Percentiles rank a stretch among this genome's conserved stretches.
These are phyloP conservation scores for Lachancea thermotolerans DNA, from an alignment of 805 yeast species.

Conservation along the genomic window DNA sequence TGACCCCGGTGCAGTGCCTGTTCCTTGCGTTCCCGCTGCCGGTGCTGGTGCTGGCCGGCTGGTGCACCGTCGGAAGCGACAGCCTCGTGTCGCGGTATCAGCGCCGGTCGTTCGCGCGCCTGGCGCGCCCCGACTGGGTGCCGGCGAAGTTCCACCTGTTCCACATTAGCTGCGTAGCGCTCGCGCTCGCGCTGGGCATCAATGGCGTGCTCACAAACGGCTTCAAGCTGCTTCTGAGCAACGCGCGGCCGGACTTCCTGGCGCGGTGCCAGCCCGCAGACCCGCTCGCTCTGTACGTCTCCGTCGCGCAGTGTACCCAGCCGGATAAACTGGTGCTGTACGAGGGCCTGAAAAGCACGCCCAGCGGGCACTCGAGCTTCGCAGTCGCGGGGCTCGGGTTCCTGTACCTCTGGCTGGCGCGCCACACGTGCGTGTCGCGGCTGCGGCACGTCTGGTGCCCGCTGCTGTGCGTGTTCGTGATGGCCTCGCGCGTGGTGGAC, in stretches of 20 bases:
- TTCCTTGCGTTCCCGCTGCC: slow-evolving; percentile 14
- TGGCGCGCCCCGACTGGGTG: slow-evolving; percentile 15
- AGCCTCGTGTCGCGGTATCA: neutral
- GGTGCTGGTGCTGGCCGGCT: slow-evolving; percentile 6
- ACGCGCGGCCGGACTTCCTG: slow-evolving; percentile 28
- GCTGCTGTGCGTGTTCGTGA: slow-evolving; percentile 18
- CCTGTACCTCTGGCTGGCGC: slow-evolving; percentile 21
- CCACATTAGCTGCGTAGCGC: slow-evolving; percentile 18
- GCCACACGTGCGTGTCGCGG: slow-evolving; percentile 13
- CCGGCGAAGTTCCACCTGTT: slow-evolving; percentile 19
- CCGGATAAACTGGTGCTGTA: slow-evolving; percentile 14
- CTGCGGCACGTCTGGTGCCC: slow-evolving; percentile 25
- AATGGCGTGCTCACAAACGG: slow-evolving; percentile 24
- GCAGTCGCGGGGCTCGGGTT: slow-evolving; percentile 17
- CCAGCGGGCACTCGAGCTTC: slow-evolving; percentile 30
- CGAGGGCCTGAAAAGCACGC: slow-evolving; percentile 29
- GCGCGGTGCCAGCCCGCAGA: slow-evolving; percentile 18
- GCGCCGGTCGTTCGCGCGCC: slow-evolving; percentile 2
- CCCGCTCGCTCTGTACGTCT: slow-evolving; percentile 8
- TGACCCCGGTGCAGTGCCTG: slow-evolving; percentile 18
- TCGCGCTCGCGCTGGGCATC: slow-evolving; percentile 16
- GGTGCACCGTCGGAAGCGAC: slow-evolving; percentile 8
- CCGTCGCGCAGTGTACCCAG: slow-evolving; percentile 11
- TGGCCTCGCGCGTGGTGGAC: slow-evolving; percentile 25
- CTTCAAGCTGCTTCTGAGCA: slow-evolving; percentile 22